Conservation (phyloP, 179 eudicot genomes). For the Amaranthus tricolor region DNA sequence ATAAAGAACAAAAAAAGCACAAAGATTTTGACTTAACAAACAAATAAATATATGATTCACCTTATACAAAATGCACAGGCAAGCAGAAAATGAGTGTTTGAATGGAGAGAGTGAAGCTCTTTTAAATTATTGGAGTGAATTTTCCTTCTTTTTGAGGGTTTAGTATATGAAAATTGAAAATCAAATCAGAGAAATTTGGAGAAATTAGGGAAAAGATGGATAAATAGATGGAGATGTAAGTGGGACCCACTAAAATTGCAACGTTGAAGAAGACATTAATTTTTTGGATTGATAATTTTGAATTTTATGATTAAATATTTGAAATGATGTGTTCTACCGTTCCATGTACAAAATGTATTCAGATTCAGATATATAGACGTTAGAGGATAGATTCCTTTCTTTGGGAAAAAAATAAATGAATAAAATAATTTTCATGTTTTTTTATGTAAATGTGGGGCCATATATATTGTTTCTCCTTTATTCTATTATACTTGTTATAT, state of each 20-base stretch:
- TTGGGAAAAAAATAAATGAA: background rate
- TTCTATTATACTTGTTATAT: too few relatives aligned
- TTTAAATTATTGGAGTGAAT: slow-evolving; percentile 18
- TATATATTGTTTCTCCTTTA: background rate
- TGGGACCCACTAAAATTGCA: background rate
- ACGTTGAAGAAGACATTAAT: too few relatives aligned
- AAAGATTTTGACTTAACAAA: too few relatives aligned
- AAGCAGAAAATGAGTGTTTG: background rate
- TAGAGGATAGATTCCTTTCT: background rate
- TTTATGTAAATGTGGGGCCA: slow-evolving; percentile 6
- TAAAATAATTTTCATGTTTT: background rate
- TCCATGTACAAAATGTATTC: too few relatives aligned
- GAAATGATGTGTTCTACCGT: too few relatives aligned
- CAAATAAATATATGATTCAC: too few relatives aligned
- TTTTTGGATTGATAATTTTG: too few relatives aligned
- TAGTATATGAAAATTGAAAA: too few relatives aligned
- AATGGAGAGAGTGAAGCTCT: slow-evolving; percentile 20
- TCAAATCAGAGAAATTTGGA: too few relatives aligned
- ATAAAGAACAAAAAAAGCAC: too few relatives aligned
- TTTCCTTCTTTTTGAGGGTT: too few relatives aligned
- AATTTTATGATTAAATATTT: too few relatives aligned
- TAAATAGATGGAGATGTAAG: slow-evolving; percentile 1
- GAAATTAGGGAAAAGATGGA: background rate
- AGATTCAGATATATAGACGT: slow-evolving; percentile 1
- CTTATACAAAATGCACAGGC: slow-evolving; percentile 17